Conservation (phyloP, 345 rosid genomes). For the Lagerstroemia speciosa region DNA sequence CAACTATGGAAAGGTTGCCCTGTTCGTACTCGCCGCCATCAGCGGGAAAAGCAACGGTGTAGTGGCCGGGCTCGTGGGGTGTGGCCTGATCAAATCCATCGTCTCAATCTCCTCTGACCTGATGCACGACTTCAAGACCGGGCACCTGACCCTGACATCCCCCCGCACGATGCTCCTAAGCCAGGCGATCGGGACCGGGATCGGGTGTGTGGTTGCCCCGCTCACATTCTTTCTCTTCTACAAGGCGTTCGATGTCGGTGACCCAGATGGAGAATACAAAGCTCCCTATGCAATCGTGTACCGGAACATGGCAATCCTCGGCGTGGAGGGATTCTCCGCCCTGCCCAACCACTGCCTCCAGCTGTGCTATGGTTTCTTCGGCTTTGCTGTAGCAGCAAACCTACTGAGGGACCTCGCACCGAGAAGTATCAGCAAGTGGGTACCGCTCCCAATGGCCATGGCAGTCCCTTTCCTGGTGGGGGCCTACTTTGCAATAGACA, state of each 20-base stretch:
- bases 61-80: conserved; percentile 79
- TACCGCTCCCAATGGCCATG: conserved; percentile 97
- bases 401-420: conserved; percentile 53
- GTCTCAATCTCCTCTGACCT: conserved; percentile 80
- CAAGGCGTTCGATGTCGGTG: conserved; percentile 81
- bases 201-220: conserved; percentile 90
- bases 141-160: conserved; percentile 78
- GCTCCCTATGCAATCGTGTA: conserved; percentile 87
- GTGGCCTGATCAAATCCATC: conserved; percentile 81
- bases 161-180: conserved; percentile 89
- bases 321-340: conserved; percentile 92
- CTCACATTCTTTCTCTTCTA: conserved; percentile 80
- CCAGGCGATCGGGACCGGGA: conserved; percentile 76
- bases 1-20: conserved; percentile 88
- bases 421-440: conserved; percentile 41
- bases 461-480: conserved; percentile 94
- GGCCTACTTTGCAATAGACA: conserved; percentile 77
- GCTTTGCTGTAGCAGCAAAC: conserved; percentile 63
- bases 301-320: conserved; percentile 88
- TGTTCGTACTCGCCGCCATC: conserved; percentile 71
- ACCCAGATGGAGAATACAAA: conserved; percentile 62
- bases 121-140: conserved; percentile 95
- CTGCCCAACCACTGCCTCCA: conserved; percentile 75
- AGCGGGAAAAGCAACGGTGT: conserved; percentile 61
- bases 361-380: conserved; percentile 83